These are phyloP conservation scores for Diplodia scrobiculata DNA, from an alignment of 2,329 filamentous ascomycete genomes.

Conservation along the genomic window DNA sequence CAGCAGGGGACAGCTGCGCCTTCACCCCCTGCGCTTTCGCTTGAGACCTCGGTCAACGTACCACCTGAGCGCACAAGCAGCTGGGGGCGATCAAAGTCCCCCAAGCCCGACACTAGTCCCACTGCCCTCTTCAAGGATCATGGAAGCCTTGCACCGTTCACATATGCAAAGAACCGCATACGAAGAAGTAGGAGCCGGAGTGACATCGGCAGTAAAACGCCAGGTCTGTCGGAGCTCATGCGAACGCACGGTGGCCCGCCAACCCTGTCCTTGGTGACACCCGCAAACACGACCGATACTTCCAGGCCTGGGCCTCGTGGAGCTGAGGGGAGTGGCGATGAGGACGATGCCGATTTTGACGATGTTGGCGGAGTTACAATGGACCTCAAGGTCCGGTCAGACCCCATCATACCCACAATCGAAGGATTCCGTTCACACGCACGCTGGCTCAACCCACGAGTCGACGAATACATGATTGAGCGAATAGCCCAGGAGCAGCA, in stretches of 20 bases:
- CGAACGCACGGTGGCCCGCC: constrained; percentile 61
- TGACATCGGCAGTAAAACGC: constrained; percentile 53
- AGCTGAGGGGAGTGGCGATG: constrained; percentile 37
- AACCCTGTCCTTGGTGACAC: constrained; percentile 57
- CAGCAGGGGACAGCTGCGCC: constrained; percentile 30
- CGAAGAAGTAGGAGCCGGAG: constrained; percentile 60
- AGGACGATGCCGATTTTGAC: constrained; percentile 46
- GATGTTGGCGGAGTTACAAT: constrained; percentile 55
- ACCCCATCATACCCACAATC: constrained; percentile 70
- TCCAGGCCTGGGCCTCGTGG: constrained; percentile 31
- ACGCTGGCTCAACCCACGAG: constrained; percentile 69
- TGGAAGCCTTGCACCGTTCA: constrained; percentile 41
- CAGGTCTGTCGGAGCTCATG: constrained; percentile 58
- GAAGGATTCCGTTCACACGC: constrained; percentile 78
- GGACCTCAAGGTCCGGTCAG: constrained; percentile 63
- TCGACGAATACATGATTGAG: constrained; percentile 70
- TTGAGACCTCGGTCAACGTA: constrained; percentile 18
- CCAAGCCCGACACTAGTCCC: constrained; percentile 45
- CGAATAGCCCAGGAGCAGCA: constrained; percentile 81
- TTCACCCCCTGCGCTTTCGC: constrained; percentile 5
- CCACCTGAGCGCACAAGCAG: constrained; percentile 44
- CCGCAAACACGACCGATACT: constrained; percentile 43
- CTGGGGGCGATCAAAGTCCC: constrained; percentile 47
- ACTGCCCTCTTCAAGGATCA: constrained; percentile 32
- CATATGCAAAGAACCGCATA: constrained; percentile 48